Evolutionary conservation across 2,329 filamentous ascomycete genomes (phyloP), one percentile per base, ranked within the genome.

Genomic region (Colletotrichum kahawae): DNA sequence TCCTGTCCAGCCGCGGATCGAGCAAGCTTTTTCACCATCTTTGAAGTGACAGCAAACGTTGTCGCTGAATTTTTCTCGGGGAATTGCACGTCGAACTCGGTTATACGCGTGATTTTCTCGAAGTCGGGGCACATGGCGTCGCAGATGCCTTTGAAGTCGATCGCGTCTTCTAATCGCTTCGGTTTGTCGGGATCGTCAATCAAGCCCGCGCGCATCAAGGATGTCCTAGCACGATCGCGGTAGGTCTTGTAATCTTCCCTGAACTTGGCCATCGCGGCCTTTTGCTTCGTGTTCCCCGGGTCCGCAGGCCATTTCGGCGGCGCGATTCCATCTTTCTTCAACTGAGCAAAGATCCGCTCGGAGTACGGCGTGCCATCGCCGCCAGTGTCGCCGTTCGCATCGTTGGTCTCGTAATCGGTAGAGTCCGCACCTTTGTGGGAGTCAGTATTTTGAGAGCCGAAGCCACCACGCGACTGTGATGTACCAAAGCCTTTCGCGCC

Each of bases 91-190:
- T 93, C 90, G 78, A 87, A 85, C 80, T 93, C 91, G 63, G 89
- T 89, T 71, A 93, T 93, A 75, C 92, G 88, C 65, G 87, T 90
- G 38, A 92, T 88, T 80, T 90, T 90, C 80, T 94, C 92, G 81
- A 90, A 93, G 77, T 93, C 90, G 7, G 92, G 92, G 76, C 92
- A 94, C 92, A 93, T 93, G 31, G 92, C 90, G 78, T 93, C 90
- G 78, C 92, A 93, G 60, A 92, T 92, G 16, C 92, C 92, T 80
- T 92, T 92, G 80, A 94, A 94, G 56, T 90, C 88, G 63, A 93
- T 90, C 8, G 92, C 92, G 79, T 93, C 89, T 73, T 90, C 87
- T 9, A 94, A 85, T 21, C 87, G 88, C 79, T 92, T 91, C 70
- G 89, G 89, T 78, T 91, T 90, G 36, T 92, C 89, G 4, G 92